These are phyloP conservation scores for Maudiozyma bulderi DNA, from an alignment of 805 yeast species.

Conservation along the genomic window DNA sequence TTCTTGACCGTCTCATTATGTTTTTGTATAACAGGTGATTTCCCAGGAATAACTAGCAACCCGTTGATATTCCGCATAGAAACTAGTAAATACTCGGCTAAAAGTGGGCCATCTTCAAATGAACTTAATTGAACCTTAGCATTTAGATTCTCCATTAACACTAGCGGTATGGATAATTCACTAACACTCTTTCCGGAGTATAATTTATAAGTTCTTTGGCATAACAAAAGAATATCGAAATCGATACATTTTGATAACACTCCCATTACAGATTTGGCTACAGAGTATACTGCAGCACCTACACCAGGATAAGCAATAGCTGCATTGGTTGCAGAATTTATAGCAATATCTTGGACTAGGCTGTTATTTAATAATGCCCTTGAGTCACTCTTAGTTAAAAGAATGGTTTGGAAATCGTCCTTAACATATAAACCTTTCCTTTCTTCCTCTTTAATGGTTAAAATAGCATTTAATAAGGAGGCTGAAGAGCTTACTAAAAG, in stretches of 20 bases:
- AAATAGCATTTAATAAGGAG: conserved; percentile 25
- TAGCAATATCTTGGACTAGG: conserved; percentile 26
- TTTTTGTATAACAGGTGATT: conserved; percentile 11
- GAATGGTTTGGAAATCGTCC: conserved; percentile 29
- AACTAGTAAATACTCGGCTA: conserved; percentile 23
- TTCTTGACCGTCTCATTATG: conserved; percentile 23
- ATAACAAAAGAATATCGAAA: conserved; percentile 38
- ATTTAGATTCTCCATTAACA: conserved; percentile 25
- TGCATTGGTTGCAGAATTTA: conserved; percentile 26
- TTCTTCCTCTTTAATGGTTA: conserved; percentile 23
- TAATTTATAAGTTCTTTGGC: conserved; percentile 32
- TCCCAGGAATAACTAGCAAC: conserved; percentile 18
- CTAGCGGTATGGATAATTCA: conserved; percentile 24
- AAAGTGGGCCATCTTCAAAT: conserved; percentile 25
- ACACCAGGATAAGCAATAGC: conserved; percentile 22
- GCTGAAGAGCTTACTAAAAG: conserved; percentile 31
- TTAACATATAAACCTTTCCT: conserved; percentile 19
- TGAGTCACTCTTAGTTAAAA: conserved; percentile 41
- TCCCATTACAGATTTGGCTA: conserved; percentile 29
- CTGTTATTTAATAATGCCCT: conserved; percentile 37
- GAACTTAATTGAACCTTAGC: conserved; percentile 18
- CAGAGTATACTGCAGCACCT: conserved; percentile 23
- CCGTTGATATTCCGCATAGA: conserved; percentile 28
- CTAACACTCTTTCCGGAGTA: conserved; percentile 23
- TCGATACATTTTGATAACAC: conserved; percentile 35